Conservation (phyloP, 2,329 filamentous ascomycete genomes). For the Colletotrichum truncatum region DNA sequence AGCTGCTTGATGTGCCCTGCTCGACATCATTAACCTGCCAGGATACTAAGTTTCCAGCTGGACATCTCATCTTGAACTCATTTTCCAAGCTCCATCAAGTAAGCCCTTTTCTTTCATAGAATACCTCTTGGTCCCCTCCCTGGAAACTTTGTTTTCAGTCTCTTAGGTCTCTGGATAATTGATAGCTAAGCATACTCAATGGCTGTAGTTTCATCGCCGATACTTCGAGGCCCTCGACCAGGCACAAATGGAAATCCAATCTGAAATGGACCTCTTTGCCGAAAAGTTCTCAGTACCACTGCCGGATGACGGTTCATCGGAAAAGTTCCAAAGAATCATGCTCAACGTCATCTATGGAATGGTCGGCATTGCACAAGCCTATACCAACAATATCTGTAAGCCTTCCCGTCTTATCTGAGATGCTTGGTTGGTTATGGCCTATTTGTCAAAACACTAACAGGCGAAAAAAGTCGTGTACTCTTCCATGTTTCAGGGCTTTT, state of each 20-base stretch:
- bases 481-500: background rate
- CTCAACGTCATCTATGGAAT: conserved; percentile 6
- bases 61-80: conserved; percentile 12
- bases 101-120: background rate
- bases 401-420: too few species aligned
- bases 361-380: conserved; percentile 1
- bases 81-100: conserved; percentile 18
- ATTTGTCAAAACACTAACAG: too few species aligned
- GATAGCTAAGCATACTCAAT: background rate
- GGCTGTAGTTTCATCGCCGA: conserved; percentile 1
- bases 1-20: conserved; percentile 13
- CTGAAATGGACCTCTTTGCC: background rate
- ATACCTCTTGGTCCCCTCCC: too few species aligned
- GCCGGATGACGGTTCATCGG: background rate
- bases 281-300: background rate
- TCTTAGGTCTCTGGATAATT: too few species aligned
- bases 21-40: background rate
- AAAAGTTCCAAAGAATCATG: background rate
- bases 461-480: too few species aligned
- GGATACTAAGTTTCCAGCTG: conserved; percentile 5
- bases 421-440: too few species aligned
- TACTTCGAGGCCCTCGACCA: conserved; percentile 3
- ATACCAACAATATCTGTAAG: conserved; percentile 3
- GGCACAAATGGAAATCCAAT: conserved; percentile 8
- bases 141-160: too few species aligned